Base-by-base conservation (phyloP, 1,284 basidiomycete species). In the Limonomyces culmigenus region DNA sequence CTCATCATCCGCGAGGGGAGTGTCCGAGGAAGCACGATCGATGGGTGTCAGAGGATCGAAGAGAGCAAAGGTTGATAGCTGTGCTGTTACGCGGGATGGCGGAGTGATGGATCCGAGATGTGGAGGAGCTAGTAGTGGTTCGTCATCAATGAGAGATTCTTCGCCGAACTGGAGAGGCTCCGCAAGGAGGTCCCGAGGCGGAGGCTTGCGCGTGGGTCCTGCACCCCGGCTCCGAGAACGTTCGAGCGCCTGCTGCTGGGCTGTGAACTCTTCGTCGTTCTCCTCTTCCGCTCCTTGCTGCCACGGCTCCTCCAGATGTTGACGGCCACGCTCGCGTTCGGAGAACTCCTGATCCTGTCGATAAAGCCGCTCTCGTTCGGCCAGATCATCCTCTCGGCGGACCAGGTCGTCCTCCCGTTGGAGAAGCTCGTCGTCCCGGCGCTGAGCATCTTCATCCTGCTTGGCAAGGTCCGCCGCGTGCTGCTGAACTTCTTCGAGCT, bases 401-500 rank as follows among this genome's bases (percentile, higher is more conserved):
- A 8, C n/a, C 8, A 27, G 23, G 23, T 27, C 23, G 23, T 8
- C 23, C n/a, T 27, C 23, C 8, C 23, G 23, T 8, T 8, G 23
- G 23, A 8, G 23, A n/a, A 27, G 23, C 8, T 27, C 23, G 23
- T 8, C 23, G 8, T 27, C 23, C 8, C 23, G 23, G 23, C 23
- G 23, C 8, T n/a, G n/a, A n/a, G n/a, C 8, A 27, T 27, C 23
- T n/a, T 27, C 23, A 8, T 27, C 23, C 8, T 8, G n/a, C 23
- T 27, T 27, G 23, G 27, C 25, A 12, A 45, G 42, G 41, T 49
- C 45, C 33, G 41, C 32, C 18, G 45, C 49, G 27, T 39, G 41
- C 17, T 36, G 35, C 33, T 38, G 43, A n/a, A 46, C 45, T 36
- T 52, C 49, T 41, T 46, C 47, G 40, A 51, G 50, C 36, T 45